Conservation (phyloP, 2,329 filamentous ascomycete genomes). For the Verticillium alfalfae region DNA sequence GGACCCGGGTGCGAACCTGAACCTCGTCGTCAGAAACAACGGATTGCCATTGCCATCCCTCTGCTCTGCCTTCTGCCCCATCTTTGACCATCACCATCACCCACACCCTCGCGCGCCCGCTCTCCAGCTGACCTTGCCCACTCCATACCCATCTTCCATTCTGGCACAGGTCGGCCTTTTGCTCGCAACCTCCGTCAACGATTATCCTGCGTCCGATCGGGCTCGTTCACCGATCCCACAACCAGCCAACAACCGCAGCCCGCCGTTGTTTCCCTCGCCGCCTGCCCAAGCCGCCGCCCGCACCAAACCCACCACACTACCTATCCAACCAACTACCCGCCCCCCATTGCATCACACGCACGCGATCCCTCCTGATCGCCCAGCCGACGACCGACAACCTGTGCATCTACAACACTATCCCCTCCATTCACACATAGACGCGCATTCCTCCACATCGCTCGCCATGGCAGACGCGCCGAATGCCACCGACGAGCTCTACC, state of each 20-base stretch:
- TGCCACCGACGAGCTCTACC: conserved; percentile 97
- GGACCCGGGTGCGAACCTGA: neutral
- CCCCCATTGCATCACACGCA: conserved; percentile 22
- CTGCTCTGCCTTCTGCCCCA: conserved; percentile 1
- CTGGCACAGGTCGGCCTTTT: neutral
- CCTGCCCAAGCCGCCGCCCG: neutral
- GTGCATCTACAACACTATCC: neutral
- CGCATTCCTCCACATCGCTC: conserved; percentile 28
- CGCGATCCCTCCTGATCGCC: conserved; percentile 18
- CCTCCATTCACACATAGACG: neutral
- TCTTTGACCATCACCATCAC: neutral
- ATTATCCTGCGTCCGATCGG: neutral
- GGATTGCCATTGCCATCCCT: neutral
- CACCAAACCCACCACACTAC: conserved; percentile 7
- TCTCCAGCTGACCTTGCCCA: neutral
- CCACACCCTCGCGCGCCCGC: neutral
- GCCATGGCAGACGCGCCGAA: conserved; percentile 84
- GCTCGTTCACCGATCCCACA: neutral
- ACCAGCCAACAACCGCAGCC: neutral
- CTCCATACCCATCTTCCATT: neutral
- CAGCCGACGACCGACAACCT: conserved; percentile 2
- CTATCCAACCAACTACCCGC: conserved; percentile 6
- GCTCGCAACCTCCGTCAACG: neutral
- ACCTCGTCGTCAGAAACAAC: neutral
- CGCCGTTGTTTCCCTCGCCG: neutral